phyloP scores from a whole-genome alignment of 768 basidiomycete species.

The Kwoniella heveanensis region DNA sequence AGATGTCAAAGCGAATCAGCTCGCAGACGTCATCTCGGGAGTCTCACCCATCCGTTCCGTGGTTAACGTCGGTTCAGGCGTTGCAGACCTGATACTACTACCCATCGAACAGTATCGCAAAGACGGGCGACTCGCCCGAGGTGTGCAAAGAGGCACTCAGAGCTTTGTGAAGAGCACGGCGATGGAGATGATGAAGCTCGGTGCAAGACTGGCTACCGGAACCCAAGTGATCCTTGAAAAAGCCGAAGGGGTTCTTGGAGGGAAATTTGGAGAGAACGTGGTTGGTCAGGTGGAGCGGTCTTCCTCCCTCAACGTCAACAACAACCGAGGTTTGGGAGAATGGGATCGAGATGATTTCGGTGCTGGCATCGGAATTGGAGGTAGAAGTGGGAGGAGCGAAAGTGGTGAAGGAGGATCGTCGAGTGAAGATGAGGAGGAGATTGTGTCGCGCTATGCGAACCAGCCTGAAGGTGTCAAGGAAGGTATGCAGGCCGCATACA shows the following conservation, averaged over 20 bases:
- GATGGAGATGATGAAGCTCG: conserved; percentile 91
- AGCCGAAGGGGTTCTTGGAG: conserved; percentile 86
- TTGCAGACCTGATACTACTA: conserved; percentile 91
- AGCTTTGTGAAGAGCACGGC: conserved; percentile 93
- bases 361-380: background rate
- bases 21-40: conserved; percentile 94
- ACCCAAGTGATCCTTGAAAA: conserved; percentile 97
- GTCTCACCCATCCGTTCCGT: conserved; percentile 94
- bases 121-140: conserved; percentile 87
- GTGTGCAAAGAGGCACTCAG: conserved; percentile 89
- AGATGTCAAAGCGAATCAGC: conserved; percentile 96
- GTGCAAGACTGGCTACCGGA: conserved; percentile 89
- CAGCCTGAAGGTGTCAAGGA: conserved; percentile 82
- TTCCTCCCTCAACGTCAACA: background rate
- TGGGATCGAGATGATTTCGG: conserved; percentile 30
- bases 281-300: conserved; percentile 68
- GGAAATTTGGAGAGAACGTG: conserved; percentile 66
- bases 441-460: conserved; percentile 72
- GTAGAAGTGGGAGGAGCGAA: conserved; percentile 1
- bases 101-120: conserved; percentile 98
- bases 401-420: conserved; percentile 1
- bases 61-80: conserved; percentile 95
- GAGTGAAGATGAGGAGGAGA: conserved; percentile 17
- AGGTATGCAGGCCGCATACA: conserved; percentile 89
- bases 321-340: conserved; percentile 1